These are phyloP conservation scores for Talaromyces funiculosus DNA, from an alignment of 2,329 filamentous ascomycete species.

Conservation along the genomic window DNA sequence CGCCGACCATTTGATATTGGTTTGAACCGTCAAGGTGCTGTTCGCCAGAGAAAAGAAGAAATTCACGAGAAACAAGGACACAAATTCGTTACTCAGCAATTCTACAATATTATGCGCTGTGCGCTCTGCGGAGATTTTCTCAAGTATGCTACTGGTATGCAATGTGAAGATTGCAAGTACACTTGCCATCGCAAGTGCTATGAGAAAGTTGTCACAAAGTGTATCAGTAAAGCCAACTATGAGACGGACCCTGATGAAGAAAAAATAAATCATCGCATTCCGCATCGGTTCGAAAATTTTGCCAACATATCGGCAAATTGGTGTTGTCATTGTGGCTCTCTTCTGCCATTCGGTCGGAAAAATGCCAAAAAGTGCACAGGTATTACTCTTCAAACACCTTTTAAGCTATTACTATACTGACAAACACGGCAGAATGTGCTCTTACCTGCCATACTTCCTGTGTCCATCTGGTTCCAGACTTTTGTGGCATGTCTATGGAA, in stretches of 20 bases:
- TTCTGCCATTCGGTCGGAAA: slow-evolving; percentile 89
- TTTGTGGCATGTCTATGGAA: slow-evolving; percentile 99
- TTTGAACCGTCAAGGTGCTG: slow-evolving; percentile 88
- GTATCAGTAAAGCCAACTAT: slow-evolving; percentile 98
- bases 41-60: slow-evolving; percentile 96
- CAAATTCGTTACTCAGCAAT: slow-evolving; percentile 97
- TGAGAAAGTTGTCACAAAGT: slow-evolving; percentile 93
- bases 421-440: slow-evolving; percentile 63
- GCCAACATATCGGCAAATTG: slow-evolving; percentile 97
- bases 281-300: slow-evolving; percentile 93
- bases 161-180: slow-evolving; percentile 99
- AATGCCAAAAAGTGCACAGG: slow-evolving; percentile 88
- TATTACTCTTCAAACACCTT: slow-evolving; percentile 30
- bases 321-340: slow-evolving; percentile 98
- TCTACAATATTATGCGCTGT: slow-evolving; percentile 99
- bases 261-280: slow-evolving; percentile 99
- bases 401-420: neutral
- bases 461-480: slow-evolving; percentile 93
- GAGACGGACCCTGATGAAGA: slow-evolving; percentile 98
- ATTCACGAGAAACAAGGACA: slow-evolving; percentile 98
- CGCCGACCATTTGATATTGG: slow-evolving; percentile 79
- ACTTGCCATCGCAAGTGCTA: slow-evolving; percentile 99
- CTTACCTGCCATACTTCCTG: slow-evolving; percentile 89
- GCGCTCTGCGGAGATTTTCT: slow-evolving; percentile 96
- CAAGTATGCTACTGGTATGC: slow-evolving; percentile 98